Conservation (phyloP, 768 basidiomycete genomes). For the Kwoniella newhampshirensis region DNA sequence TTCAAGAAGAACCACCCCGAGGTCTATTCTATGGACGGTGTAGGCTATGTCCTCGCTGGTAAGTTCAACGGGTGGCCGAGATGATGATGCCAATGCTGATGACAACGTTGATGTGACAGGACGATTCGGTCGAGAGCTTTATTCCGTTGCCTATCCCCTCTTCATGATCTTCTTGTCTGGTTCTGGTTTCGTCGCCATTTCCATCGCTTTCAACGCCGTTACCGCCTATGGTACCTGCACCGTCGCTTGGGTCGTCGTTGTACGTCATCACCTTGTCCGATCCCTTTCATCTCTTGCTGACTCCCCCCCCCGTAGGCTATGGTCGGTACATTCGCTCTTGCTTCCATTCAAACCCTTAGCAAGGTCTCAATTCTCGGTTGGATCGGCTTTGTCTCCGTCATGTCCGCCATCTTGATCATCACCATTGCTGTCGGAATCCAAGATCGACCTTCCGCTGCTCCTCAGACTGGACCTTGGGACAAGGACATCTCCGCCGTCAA, state of each 20-base stretch:
- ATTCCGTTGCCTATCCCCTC: slow-evolving; percentile 35
- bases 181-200: slow-evolving; percentile 35
- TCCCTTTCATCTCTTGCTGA: neutral
- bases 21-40: slow-evolving; percentile 35
- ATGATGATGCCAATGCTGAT: neutral
- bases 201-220: slow-evolving; percentile 42
- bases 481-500: slow-evolving; percentile 25
- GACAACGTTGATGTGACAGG: slow-evolving; percentile 8
- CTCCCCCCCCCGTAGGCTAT: slow-evolving; percentile 6
- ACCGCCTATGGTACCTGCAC: slow-evolving; percentile 40
- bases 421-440: slow-evolving; percentile 28
- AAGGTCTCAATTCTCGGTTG: slow-evolving; percentile 23
- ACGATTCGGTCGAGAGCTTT: slow-evolving; percentile 32
- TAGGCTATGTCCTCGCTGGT: slow-evolving; percentile 32
- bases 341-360: slow-evolving; percentile 30
- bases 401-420: slow-evolving; percentile 14
- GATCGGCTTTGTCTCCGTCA: slow-evolving; percentile 19
- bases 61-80: neutral
- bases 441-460: slow-evolving; percentile 33
- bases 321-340: slow-evolving; percentile 25
- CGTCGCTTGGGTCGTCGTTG: slow-evolving; percentile 34
- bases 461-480: slow-evolving; percentile 30
- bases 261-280: neutral
- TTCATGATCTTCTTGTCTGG: slow-evolving; percentile 40
- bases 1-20: slow-evolving; percentile 44